Conservation (phyloP, 768 basidiomycete species). For the Chalciporus pseudorubinellus region DNA sequence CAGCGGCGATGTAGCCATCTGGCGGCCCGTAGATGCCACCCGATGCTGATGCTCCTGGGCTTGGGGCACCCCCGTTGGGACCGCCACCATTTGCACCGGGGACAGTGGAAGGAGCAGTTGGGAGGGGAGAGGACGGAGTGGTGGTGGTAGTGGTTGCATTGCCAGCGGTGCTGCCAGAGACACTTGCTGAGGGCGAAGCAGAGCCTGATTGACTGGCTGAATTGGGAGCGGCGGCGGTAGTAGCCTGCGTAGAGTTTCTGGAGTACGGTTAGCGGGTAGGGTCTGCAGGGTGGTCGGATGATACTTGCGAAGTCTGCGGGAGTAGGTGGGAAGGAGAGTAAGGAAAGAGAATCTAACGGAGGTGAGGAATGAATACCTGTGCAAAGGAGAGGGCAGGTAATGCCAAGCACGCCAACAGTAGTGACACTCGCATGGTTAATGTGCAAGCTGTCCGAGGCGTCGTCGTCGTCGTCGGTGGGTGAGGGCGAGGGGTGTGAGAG, state of each 20-base stretch:
- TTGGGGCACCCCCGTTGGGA: constrained; percentile 45
- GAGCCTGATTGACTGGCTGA: constrained; percentile 23
- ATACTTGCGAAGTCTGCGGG: constrained; percentile 40
- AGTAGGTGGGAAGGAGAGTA: constrained; percentile 6
- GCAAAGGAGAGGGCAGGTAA: constrained; percentile 27
- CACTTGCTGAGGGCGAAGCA: constrained; percentile 16
- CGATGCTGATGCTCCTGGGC: constrained; percentile 48
- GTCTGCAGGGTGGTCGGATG: constrained; percentile 19
- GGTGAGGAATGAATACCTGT: constrained; percentile 27
- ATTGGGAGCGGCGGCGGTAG: constrained; percentile 47
- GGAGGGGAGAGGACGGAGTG: constrained; percentile 18
- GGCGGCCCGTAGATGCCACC: constrained; percentile 61
- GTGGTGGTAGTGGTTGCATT: constrained; percentile 34
- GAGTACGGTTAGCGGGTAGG: constrained; percentile 39
- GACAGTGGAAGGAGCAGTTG: constrained; percentile 58
- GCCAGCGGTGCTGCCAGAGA: constrained; percentile 18
- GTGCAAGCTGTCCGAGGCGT: not conserved
- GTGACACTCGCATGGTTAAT: constrained; percentile 27
- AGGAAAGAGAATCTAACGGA: not conserved
- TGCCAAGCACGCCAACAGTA: constrained; percentile 34
- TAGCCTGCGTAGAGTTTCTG: constrained; percentile 40
- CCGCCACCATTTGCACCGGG: constrained; percentile 50
- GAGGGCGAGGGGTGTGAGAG: not conserved
- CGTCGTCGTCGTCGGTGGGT: not conserved
- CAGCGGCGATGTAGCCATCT: constrained; percentile 64